Conservation (phyloP, 345 rosid genomes). For the Aquilaria sinensis region DNA sequence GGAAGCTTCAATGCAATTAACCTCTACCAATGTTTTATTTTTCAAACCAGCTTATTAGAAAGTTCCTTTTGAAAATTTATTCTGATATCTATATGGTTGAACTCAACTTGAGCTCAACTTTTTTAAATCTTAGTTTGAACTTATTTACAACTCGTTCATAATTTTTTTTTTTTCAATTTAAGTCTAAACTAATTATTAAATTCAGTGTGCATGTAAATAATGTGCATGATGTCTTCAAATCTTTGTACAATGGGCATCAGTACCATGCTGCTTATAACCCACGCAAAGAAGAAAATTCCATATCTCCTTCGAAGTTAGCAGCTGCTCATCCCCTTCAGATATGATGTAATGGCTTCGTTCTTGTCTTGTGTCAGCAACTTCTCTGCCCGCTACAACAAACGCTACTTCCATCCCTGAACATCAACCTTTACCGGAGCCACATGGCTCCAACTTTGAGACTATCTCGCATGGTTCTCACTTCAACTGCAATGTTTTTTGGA, state of each 20-base stretch:
- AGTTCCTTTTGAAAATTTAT: no score
- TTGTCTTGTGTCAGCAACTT: conserved; percentile 69
- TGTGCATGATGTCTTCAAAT: not conserved
- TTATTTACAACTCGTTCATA: no score
- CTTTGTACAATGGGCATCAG: conserved; percentile 49
- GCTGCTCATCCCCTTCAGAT: conserved; percentile 85
- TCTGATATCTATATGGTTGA: no score
- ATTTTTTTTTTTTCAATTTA: no score
- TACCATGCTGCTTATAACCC: conserved; percentile 77
- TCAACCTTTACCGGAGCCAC: conserved; percentile 78
- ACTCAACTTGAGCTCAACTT: no score
- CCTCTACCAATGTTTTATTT: no score
- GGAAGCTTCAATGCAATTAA: no score
- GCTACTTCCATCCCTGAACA: conserved; percentile 98
- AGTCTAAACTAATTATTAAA: no score
- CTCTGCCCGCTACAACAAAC: conserved; percentile 75
- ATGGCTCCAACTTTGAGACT: conserved; percentile 42
- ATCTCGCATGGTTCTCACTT: conserved; percentile 77
- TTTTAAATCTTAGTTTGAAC: no score
- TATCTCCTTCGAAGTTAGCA: conserved; percentile 74
- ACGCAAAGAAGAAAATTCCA: conserved; percentile 53
- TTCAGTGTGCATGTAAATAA: no score
- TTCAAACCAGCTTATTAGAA: no score
- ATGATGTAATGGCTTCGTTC: conserved; percentile 80
- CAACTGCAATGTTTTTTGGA: conserved; percentile 89